These are phyloP conservation scores for Chondrus crispus DNA, from an alignment of 23 red algal species.

Conservation along the genomic window DNA sequence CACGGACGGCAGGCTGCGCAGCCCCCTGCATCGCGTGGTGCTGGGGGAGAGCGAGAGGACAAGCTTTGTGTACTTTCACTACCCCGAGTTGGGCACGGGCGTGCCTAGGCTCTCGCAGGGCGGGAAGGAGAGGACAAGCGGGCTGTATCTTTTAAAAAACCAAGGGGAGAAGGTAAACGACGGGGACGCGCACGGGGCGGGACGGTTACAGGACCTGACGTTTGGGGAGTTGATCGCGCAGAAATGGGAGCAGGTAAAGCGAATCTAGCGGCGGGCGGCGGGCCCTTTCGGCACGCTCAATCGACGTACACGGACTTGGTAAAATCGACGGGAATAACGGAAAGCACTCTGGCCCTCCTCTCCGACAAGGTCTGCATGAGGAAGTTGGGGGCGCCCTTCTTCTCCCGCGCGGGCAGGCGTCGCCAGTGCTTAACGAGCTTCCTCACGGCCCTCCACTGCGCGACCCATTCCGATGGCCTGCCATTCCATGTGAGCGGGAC, in stretches of 20 bases:
- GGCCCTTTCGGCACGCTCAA: neutral
- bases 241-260: constrained; percentile 48
- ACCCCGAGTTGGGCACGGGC: constrained; percentile 24
- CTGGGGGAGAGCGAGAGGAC: constrained; percentile 13
- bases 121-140: neutral
- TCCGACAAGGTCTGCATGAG: constrained; percentile 5
- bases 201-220: neutral
- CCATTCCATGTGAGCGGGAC: neutral
- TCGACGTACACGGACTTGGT: neutral
- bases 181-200: neutral
- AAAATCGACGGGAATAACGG: constrained; percentile 1
- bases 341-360: neutral
- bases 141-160: constrained; percentile 20
- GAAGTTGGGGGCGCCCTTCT: neutral
- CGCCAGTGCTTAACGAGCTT: neutral
- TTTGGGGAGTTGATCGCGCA: constrained; percentile 44
- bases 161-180: neutral
- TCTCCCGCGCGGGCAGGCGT: neutral
- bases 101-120: neutral
- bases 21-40: constrained; percentile 29
- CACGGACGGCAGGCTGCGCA: neutral
- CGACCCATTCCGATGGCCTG: neutral
- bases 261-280: neutral
- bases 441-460: constrained; percentile 27
- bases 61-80: constrained; percentile 52